Conservation (phyloP, 2,329 filamentous ascomycete genomes). For the Emericellopsis atlantica region DNA sequence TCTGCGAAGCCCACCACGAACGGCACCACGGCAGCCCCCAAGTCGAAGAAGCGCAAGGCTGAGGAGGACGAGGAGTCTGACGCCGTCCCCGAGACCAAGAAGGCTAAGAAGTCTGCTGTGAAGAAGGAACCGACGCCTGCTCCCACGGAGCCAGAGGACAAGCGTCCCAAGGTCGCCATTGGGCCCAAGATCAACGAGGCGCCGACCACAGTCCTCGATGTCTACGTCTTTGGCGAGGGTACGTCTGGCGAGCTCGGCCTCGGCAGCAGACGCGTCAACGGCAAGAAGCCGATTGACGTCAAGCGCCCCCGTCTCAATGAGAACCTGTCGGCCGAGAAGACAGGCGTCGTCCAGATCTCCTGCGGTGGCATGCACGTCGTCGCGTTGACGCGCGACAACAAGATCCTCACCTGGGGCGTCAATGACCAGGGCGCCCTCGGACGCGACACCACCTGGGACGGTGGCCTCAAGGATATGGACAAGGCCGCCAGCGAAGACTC, state of each 20-base stretch:
- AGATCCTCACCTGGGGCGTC: slow-evolving; percentile 70
- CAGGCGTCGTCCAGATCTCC: slow-evolving; percentile 65
- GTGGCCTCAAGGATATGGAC: slow-evolving; percentile 45
- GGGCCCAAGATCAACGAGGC: slow-evolving; percentile 60
- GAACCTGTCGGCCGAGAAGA: slow-evolving; percentile 42
- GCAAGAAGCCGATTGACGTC: slow-evolving; percentile 54
- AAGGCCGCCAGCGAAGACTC: slow-evolving; percentile 34
- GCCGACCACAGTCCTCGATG: slow-evolving; percentile 51
- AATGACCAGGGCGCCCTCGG: slow-evolving; percentile 70
- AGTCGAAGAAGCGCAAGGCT: slow-evolving; percentile 8
- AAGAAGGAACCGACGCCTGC: slow-evolving; percentile 10
- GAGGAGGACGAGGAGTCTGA: not conserved
- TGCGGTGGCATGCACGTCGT: slow-evolving; percentile 69
- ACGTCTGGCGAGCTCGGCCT: slow-evolving; percentile 73
- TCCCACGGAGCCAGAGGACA: slow-evolving; percentile 12
- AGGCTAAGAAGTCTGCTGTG: slow-evolving; percentile 2
- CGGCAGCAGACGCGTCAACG: slow-evolving; percentile 51
- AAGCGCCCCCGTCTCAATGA: slow-evolving; percentile 78
- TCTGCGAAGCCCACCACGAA: slow-evolving; percentile 7
- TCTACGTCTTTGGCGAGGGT: slow-evolving; percentile 74
- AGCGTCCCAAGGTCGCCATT: slow-evolving; percentile 29
- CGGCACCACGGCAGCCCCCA: slow-evolving; percentile 5
- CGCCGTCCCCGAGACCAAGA: not conserved
- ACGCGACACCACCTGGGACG: slow-evolving; percentile 52
- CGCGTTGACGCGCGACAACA: slow-evolving; percentile 61